Evolutionary conservation across 2,329 filamentous ascomycete genomes (phyloP).

Genomic region (Beauveria sp.): DNA sequence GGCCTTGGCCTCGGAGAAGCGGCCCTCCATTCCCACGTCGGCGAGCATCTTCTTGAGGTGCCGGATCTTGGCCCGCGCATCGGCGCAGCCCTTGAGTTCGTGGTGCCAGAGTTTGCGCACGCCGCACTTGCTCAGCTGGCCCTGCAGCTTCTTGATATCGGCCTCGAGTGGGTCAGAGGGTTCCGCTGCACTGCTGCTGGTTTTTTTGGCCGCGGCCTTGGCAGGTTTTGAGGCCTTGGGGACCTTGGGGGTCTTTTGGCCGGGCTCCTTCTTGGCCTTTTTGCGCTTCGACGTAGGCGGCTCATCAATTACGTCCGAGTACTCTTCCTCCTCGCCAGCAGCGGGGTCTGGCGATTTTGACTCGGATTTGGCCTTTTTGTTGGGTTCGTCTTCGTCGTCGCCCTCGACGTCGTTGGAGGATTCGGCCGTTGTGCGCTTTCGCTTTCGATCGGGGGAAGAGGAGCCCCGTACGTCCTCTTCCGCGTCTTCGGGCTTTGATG

Average conservation of each 20-base stretch:
- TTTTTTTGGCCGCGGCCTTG: constrained; percentile 36
- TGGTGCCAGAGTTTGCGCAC: constrained; percentile 86
- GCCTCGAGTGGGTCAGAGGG: constrained; percentile 56
- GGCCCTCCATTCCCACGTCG: constrained; percentile 80
- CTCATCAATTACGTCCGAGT: constrained; percentile 63
- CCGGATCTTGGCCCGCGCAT: constrained; percentile 69
- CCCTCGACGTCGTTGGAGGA: constrained; percentile 14
- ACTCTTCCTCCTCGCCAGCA: constrained; percentile 31
- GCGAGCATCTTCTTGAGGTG: constrained; percentile 73
- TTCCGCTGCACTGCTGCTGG: constrained; percentile 22
- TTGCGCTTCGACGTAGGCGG: constrained; percentile 50
- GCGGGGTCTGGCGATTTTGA: constrained; percentile 13
- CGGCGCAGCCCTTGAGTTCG: constrained; percentile 70
- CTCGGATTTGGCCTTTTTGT: background rate
- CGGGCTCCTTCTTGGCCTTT: constrained; percentile 33
- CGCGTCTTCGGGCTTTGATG: constrained; percentile 22
- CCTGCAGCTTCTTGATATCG: constrained; percentile 83
- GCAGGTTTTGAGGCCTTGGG: constrained; percentile 19
- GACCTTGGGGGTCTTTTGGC: constrained; percentile 17
- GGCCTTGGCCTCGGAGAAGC: constrained; percentile 79
- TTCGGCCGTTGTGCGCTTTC: constrained; percentile 13
- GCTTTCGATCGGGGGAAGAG: constrained; percentile 7
- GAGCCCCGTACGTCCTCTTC: constrained; percentile 13
- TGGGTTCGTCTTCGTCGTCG: constrained; percentile 12
- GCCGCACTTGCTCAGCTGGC: constrained; percentile 81